These are phyloP conservation scores for Psilocybe azurescens DNA, from an alignment of 768 basidiomycete genomes.

Conservation along the genomic window DNA sequence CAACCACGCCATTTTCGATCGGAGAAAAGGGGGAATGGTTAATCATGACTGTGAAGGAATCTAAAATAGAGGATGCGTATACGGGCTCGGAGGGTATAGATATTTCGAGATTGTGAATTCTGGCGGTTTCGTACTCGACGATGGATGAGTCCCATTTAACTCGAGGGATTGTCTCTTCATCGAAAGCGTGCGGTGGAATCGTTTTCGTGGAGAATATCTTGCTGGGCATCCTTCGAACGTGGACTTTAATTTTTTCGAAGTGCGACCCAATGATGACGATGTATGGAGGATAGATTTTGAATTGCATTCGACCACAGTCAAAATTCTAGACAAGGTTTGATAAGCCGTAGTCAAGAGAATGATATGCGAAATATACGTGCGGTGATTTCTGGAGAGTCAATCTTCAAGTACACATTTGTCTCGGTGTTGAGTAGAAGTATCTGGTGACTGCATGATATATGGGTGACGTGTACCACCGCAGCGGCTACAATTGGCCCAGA, in stretches of 20 bases:
- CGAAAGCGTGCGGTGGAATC: neutral
- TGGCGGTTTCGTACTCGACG: slow-evolving; percentile 27
- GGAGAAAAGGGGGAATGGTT: slow-evolving; percentile 19
- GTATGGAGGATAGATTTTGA: slow-evolving; percentile 22
- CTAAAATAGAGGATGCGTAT: slow-evolving; percentile 6
- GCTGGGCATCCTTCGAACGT: slow-evolving; percentile 25
- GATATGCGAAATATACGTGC: slow-evolving; percentile 9
- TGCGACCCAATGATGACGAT: slow-evolving; percentile 23
- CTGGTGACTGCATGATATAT: slow-evolving; percentile 24
- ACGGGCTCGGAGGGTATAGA: slow-evolving; percentile 26
- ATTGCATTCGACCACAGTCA: slow-evolving; percentile 23
- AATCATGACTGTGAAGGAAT: slow-evolving; percentile 22
- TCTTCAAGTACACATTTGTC: slow-evolving; percentile 16
- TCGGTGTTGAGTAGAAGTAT: slow-evolving; percentile 36
- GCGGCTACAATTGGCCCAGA: slow-evolving; percentile 33
- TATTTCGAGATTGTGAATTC: slow-evolving; percentile 18
- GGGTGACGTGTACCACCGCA: slow-evolving; percentile 24
- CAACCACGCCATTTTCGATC: slow-evolving; percentile 16
- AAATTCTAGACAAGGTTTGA: slow-evolving; percentile 15
- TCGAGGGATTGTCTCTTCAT: slow-evolving; percentile 2
- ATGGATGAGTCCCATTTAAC: slow-evolving; percentile 24
- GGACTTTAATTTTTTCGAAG: slow-evolving; percentile 23
- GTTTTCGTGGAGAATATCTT: slow-evolving; percentile 14
- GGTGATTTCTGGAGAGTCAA: slow-evolving; percentile 17
- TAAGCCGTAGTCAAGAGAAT: neutral